phyloP scores from a whole-genome alignment of 805 yeast genomes.

The Kodamaea leandrae region DNA sequence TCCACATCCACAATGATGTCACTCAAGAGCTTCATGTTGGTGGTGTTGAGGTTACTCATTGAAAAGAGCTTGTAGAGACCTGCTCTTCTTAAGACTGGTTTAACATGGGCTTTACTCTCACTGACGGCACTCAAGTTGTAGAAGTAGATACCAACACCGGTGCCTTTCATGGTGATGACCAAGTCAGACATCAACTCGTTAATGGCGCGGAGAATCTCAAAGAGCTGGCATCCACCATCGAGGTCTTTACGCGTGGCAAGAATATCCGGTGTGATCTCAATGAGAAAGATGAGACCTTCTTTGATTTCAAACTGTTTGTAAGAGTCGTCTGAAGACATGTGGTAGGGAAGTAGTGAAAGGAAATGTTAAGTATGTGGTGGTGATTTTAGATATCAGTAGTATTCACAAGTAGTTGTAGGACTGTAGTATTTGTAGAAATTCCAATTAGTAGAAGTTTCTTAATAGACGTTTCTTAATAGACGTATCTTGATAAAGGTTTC shows the following conservation, averaged over 20 bases:
- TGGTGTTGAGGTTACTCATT: slow-evolving; percentile 52
- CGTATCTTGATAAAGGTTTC: no score
- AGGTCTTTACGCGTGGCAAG: slow-evolving; percentile 34
- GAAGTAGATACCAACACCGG: slow-evolving; percentile 73
- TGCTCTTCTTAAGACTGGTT: slow-evolving; percentile 23
- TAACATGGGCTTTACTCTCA: slow-evolving; percentile 6
- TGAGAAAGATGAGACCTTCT: slow-evolving; percentile 62
- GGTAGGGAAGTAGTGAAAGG: neutral
- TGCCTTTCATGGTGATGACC: slow-evolving; percentile 60
- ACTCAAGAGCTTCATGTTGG: slow-evolving; percentile 55
- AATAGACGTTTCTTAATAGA: no score
- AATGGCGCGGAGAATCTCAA: slow-evolving; percentile 55
- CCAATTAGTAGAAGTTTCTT: no score
- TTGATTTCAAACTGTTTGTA: slow-evolving; percentile 44
- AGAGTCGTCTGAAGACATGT: neutral
- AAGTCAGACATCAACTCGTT: slow-evolving; percentile 63
- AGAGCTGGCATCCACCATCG: slow-evolving; percentile 42
- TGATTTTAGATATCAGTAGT: no score
- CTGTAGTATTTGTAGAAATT: no score
- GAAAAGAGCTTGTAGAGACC: slow-evolving; percentile 53
- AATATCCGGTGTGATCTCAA: slow-evolving; percentile 49
- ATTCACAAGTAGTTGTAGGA: no score
- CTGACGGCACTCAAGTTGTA: slow-evolving; percentile 34
- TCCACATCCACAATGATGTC: slow-evolving; percentile 53
- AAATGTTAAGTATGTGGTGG: neutral